These are phyloP conservation scores for Alloteropsis semialata DNA, from an alignment of 176 grass and related monocot genomes.

Conservation along the genomic window DNA sequence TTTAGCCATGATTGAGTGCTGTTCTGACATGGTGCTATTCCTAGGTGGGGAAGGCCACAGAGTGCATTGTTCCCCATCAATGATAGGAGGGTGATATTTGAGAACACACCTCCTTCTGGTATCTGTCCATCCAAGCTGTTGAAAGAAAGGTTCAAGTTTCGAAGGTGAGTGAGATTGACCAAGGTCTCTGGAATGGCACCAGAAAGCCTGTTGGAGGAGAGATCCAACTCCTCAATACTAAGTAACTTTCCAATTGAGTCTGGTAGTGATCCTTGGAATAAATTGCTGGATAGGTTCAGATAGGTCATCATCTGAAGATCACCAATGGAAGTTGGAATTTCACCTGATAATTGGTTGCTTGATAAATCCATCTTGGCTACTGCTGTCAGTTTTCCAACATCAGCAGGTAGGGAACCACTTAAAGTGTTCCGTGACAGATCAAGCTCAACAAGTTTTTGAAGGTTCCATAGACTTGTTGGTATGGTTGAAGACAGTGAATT, in stretches of 20 bases:
- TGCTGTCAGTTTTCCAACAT: slow-evolving; percentile 28
- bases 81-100: slow-evolving; percentile 40
- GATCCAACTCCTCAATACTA: slow-evolving; percentile 27
- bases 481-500: slow-evolving; percentile 44
- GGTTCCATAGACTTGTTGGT: slow-evolving; percentile 25
- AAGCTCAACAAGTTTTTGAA: slow-evolving; percentile 36
- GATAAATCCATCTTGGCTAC: slow-evolving; percentile 34
- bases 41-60: slow-evolving; percentile 27
- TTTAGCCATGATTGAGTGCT: neutral
- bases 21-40: slow-evolving; percentile 22
- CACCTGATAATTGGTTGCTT: slow-evolving; percentile 36
- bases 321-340: slow-evolving; percentile 31
- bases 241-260: slow-evolving; percentile 23
- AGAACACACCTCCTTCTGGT: slow-evolving; percentile 39
- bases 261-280: slow-evolving; percentile 37
- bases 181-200: slow-evolving; percentile 29
- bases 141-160: slow-evolving; percentile 40
- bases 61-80: slow-evolving; percentile 47
- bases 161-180: slow-evolving; percentile 38
- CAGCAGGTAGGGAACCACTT: slow-evolving; percentile 7
- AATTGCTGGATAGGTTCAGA: slow-evolving; percentile 29
- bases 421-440: slow-evolving; percentile 41
- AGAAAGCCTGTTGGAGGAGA: slow-evolving; percentile 38
- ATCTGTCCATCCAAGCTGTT: slow-evolving; percentile 26
- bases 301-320: slow-evolving; percentile 35